phyloP scores from a whole-genome alignment of 306 rosid genomes.

The Inga leiocalycina region DNA sequence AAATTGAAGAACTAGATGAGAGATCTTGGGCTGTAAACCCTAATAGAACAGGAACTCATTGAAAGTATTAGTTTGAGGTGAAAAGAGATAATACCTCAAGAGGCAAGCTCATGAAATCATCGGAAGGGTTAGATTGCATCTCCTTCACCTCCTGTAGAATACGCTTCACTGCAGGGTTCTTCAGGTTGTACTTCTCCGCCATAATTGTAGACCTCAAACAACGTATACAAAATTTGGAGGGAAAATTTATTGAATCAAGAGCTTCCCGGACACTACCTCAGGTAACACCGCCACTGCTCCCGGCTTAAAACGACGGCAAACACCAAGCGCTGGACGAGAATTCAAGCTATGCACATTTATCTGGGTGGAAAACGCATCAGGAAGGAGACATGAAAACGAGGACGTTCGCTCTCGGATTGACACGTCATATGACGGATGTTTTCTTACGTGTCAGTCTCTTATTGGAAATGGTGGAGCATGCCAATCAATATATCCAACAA shows the following conservation, averaged over 20 bases:
- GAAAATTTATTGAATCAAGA: background rate
- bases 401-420: constrained; percentile 20
- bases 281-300: background rate
- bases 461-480: constrained; percentile 16
- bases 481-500: too few relatives aligned
- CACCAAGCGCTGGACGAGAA: background rate
- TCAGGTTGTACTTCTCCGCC: constrained; percentile 84
- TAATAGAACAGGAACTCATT: background rate
- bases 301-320: background rate
- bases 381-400: background rate
- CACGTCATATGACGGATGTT: constrained; percentile 39
- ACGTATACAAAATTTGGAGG: background rate
- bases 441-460: constrained; percentile 34
- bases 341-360: background rate
- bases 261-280: background rate
- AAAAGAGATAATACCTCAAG: constrained; percentile 64
- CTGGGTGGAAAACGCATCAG: background rate
- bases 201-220: constrained; percentile 9
- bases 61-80: background rate
- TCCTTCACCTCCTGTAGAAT: constrained; percentile 94
- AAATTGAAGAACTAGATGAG: background rate
- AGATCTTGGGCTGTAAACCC: constrained; percentile 25
- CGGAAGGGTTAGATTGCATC: constrained; percentile 91
- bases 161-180: constrained; percentile 93
- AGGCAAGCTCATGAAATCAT: constrained; percentile 95